phyloP scores from a whole-genome alignment of 495 filamentous ascomycete genomes.

The Penicillium soppii region DNA sequence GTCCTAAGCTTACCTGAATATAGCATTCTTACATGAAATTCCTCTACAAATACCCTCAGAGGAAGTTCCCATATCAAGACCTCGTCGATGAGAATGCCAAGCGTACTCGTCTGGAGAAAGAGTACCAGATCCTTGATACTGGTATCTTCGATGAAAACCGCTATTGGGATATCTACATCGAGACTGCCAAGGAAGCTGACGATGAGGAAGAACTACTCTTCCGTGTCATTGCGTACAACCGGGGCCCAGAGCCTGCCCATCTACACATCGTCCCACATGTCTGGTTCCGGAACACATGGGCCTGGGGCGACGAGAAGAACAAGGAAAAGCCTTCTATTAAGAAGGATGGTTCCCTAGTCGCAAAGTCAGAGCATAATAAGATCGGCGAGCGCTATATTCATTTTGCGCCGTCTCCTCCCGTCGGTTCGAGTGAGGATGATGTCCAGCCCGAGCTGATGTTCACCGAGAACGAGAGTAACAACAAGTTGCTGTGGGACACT shows the following conservation, averaged over 20 bases:
- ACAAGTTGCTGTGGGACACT: constrained; percentile 68
- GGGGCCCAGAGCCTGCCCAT: constrained; percentile 84
- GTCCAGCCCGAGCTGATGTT: constrained; percentile 81
- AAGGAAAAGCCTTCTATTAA: constrained; percentile 75
- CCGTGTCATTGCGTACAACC: constrained; percentile 93
- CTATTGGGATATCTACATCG: constrained; percentile 97
- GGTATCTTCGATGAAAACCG: constrained; percentile 87
- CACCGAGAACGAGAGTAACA: constrained; percentile 95
- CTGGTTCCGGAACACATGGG: constrained; percentile 97
- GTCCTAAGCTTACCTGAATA: constrained; percentile 10
- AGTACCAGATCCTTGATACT: constrained; percentile 91
- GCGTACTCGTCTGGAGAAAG: constrained; percentile 69
- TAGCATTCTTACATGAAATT: constrained; percentile 99
- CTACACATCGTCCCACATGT: constrained; percentile 93
- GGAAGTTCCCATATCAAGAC: constrained; percentile 86
- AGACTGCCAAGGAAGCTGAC: constrained; percentile 88
- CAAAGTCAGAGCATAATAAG: constrained; percentile 70
- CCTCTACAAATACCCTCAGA: constrained; percentile 95
- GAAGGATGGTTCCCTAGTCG: constrained; percentile 59
- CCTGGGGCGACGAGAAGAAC: constrained; percentile 74
- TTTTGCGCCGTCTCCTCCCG: constrained; percentile 85
- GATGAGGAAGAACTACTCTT: constrained; percentile 90
- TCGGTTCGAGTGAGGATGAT: constrained; percentile 73
- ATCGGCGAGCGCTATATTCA: constrained; percentile 82
- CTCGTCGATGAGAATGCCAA: constrained; percentile 78